These are phyloP conservation scores for Macrophomina pseudophaseolina DNA, from an alignment of 2,329 filamentous ascomycete species.

Conservation along the genomic window DNA sequence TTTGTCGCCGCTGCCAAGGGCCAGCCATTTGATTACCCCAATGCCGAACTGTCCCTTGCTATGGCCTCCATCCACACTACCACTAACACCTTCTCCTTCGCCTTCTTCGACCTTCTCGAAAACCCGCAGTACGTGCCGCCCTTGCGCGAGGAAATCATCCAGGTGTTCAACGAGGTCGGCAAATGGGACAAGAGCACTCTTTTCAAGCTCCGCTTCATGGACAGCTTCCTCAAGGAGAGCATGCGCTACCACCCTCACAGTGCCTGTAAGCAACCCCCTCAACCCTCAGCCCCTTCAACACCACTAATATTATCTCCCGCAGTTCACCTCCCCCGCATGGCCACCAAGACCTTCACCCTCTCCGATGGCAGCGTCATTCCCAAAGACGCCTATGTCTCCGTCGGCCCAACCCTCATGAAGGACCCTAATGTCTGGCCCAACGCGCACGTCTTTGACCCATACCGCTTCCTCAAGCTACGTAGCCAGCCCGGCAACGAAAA, in stretches of 20 bases:
- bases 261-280: not conserved
- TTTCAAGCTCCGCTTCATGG: constrained; percentile 27
- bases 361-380: constrained; percentile 2
- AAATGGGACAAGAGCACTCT: constrained; percentile 8
- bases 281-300: not conserved
- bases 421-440: not conserved
- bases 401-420: not conserved
- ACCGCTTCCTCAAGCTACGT: constrained; percentile 12
- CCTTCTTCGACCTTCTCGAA: constrained; percentile 27
- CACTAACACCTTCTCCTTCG: not conserved
- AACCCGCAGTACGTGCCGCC: constrained; percentile 29
- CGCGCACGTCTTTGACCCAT: not conserved
- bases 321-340: not conserved
- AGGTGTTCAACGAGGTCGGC: not conserved
- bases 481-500: constrained; percentile 31
- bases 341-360: constrained; percentile 3
- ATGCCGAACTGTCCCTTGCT: not conserved
- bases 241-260: not conserved
- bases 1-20: not conserved
- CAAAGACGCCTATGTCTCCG: not conserved
- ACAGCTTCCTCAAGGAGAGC: constrained; percentile 30
- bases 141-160: constrained; percentile 27
- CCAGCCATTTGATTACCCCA: not conserved
- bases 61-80: constrained; percentile 31
- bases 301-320: not conserved